Conservation (phyloP, 352 stramenopile species). For the Phytopythium aichiense region DNA sequence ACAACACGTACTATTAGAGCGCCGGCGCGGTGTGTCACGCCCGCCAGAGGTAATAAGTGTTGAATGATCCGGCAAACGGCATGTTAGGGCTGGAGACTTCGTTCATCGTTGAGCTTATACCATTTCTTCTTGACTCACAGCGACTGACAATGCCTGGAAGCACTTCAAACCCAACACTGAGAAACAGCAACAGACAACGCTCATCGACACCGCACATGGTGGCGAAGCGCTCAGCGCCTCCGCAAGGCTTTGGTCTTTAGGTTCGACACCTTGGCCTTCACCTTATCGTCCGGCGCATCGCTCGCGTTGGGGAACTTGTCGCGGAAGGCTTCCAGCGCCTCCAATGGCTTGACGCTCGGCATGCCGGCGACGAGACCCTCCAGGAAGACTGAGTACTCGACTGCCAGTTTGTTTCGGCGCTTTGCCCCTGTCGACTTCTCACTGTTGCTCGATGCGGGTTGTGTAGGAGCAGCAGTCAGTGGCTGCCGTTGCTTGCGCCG, state of each 20-base stretch:
- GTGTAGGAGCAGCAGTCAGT: not conserved
- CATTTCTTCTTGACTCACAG: not conserved
- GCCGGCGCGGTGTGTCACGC: not conserved
- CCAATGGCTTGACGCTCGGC: constrained; percentile 1
- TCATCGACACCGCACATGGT: not conserved
- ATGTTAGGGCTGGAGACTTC: not conserved
- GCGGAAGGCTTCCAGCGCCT: constrained; percentile 5
- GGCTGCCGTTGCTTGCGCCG: not conserved
- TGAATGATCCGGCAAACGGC: not conserved
- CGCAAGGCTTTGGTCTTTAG: constrained; percentile 3
- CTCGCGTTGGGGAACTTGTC: not conserved
- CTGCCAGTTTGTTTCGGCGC: not conserved
- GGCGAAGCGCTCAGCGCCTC: not conserved
- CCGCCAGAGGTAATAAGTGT: not conserved
- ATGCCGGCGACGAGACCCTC: not conserved
- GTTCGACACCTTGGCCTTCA: constrained; percentile 7
- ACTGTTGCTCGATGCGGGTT: not conserved
- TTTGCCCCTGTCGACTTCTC: not conserved
- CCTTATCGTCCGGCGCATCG: constrained; percentile 1
- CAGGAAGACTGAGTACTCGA: not conserved
- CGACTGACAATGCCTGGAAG: not conserved
- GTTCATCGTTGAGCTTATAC: not conserved
- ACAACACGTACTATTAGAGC: constrained; percentile 79
- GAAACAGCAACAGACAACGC: not conserved
- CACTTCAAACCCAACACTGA: not conserved